A percentile compares a stretch with the other conserved stretches of the same genome.
phyloP scores from a whole-genome alignment of 2,329 filamentous ascomycete genomes.

The Didymella segeticola region DNA sequence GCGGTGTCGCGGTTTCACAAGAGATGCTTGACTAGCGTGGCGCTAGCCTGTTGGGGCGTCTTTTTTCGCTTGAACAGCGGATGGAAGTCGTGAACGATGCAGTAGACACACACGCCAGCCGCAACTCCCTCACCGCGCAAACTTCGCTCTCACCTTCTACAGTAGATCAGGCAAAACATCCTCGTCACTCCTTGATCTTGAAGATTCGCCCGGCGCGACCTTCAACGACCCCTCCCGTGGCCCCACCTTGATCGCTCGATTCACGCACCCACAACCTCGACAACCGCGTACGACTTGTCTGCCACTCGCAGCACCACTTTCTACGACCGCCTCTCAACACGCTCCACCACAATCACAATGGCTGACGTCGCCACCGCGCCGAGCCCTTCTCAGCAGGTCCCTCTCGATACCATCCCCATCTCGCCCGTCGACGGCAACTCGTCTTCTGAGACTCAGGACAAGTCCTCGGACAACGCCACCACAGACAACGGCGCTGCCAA shows the following conservation, averaged over 20 bases:
- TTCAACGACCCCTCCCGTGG: slow-evolving; percentile 32
- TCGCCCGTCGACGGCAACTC: slow-evolving; percentile 58
- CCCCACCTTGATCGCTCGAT: slow-evolving; percentile 21
- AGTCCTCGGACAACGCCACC: slow-evolving; percentile 51
- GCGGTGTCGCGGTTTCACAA: neutral
- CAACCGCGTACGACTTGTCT: slow-evolving; percentile 21
- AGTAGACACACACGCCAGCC: slow-evolving; percentile 26
- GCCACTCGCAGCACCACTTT: slow-evolving; percentile 11
- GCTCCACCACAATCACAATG: slow-evolving; percentile 33
- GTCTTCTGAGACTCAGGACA: slow-evolving; percentile 48
- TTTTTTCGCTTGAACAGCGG: slow-evolving; percentile 25
- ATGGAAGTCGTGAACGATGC: slow-evolving; percentile 34
- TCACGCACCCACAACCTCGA: slow-evolving; percentile 26
- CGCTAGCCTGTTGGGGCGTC: slow-evolving; percentile 20
- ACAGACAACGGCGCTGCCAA: slow-evolving; percentile 66
- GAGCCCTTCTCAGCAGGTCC: slow-evolving; percentile 57
- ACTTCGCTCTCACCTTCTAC: slow-evolving; percentile 22
- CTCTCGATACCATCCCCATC: slow-evolving; percentile 63
- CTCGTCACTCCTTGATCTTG: slow-evolving; percentile 32
- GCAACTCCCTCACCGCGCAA: slow-evolving; percentile 20
- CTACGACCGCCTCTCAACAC: slow-evolving; percentile 8
- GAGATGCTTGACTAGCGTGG: slow-evolving; percentile 7
- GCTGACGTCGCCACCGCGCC: slow-evolving; percentile 46
- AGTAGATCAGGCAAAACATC: slow-evolving; percentile 18
- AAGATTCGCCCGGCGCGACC: slow-evolving; percentile 45